Conservation (phyloP, 306 rosid genomes). For the Lathyrus tuberosus region DNA sequence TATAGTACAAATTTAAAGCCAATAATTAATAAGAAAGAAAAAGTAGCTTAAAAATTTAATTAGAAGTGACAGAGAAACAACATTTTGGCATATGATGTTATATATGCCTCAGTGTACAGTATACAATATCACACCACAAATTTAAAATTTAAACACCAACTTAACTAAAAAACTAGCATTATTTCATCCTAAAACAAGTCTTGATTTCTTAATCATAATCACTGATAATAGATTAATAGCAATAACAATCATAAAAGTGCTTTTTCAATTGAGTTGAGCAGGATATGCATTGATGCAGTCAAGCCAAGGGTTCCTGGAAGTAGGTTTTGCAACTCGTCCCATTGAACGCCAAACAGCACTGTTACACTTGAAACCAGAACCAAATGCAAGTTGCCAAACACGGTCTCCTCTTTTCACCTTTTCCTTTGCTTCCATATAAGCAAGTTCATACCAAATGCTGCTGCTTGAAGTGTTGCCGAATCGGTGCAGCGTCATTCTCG, state of each 20-base stretch:
- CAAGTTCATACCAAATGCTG: constrained; percentile 93
- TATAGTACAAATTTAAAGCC: constrained; percentile 26
- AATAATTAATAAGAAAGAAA: constrained; percentile 25
- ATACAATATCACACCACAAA: constrained; percentile 36
- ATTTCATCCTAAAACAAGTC: constrained; percentile 36
- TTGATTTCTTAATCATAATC: constrained; percentile 10
- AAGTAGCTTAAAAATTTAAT: constrained; percentile 12
- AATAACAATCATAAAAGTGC: neutral
- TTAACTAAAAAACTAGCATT: constrained; percentile 14
- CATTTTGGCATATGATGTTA: constrained; percentile 4
- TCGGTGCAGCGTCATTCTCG: constrained; percentile 83
- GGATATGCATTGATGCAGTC: constrained; percentile 75
- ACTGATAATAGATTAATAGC: constrained; percentile 4
- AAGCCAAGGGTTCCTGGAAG: constrained; percentile 75
- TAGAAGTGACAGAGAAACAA: constrained; percentile 16
- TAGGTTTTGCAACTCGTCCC: constrained; percentile 62
- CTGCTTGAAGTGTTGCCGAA: constrained; percentile 97
- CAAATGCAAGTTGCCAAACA: constrained; percentile 91
- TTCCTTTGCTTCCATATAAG: constrained; percentile 91
- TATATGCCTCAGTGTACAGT: constrained; percentile 25
- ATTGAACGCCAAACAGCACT: constrained; percentile 81
- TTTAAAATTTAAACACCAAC: constrained; percentile 30
- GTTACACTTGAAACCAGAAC: constrained; percentile 97
- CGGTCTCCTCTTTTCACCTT: constrained; percentile 79
- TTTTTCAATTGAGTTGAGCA: constrained; percentile 27